phyloP scores from a whole-genome alignment of 495 filamentous ascomycete species.

The Durotheca rogersii region DNA sequence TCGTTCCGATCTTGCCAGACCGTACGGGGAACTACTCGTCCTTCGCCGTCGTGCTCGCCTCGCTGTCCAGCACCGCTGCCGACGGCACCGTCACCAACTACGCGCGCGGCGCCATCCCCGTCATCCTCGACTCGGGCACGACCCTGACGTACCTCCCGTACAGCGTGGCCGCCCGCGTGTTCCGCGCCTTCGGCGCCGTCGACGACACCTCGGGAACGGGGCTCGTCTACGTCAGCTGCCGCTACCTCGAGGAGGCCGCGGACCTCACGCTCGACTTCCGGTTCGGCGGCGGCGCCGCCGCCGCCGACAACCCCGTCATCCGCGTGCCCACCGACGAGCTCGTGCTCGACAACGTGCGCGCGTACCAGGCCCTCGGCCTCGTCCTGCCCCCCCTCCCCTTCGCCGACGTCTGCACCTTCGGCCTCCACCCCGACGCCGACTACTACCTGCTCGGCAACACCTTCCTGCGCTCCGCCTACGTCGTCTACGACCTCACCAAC shows the following conservation, averaged over 20 bases:
- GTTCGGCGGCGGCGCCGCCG: conserved; percentile 49
- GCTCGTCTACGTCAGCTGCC: conserved; percentile 51
- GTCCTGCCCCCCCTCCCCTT: conserved; percentile 33
- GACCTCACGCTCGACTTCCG: conserved; percentile 62
- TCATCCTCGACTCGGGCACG: conserved; percentile 85
- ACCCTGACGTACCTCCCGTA: conserved; percentile 78
- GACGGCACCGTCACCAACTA: conserved; percentile 35
- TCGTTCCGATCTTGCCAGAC: conserved; percentile 64
- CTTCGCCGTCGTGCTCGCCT: conserved; percentile 43
- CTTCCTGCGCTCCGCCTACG: conserved; percentile 88
- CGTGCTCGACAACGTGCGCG: conserved; percentile 57
- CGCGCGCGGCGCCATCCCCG: conserved; percentile 43
- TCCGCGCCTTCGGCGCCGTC: conserved; percentile 55
- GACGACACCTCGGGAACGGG: conserved; percentile 46
- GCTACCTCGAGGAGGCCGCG: conserved; percentile 57
- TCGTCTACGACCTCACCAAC: conserved; percentile 86
- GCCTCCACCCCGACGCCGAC: conserved; percentile 36
- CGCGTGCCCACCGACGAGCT: conserved; percentile 72
- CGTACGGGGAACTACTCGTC: conserved; percentile 33
- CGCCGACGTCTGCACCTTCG: conserved; percentile 43
- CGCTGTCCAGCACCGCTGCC: conserved; percentile 34
- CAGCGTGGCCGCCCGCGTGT: conserved; percentile 57
- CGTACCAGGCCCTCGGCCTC: conserved; percentile 27
- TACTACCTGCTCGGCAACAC: conserved; percentile 70
- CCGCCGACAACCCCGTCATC: conserved; percentile 58